Base-by-base conservation (phyloP, 805 yeast species). In the Nakazawaea ernobii region DNA sequence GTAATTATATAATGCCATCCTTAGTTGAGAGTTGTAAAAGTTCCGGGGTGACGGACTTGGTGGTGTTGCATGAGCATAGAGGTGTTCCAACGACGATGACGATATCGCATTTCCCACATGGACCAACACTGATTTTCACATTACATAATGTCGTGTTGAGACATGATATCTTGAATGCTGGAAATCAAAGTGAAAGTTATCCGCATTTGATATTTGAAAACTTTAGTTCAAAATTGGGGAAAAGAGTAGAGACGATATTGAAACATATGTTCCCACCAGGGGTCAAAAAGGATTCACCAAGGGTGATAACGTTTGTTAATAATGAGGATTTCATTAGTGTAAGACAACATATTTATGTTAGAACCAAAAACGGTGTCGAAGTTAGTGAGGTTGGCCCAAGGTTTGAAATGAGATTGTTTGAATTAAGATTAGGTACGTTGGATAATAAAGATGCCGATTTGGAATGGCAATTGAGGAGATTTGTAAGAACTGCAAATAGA, bases 371-470 rank as follows among this genome's bases (percentile, higher is more conserved):
- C 52, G 77, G 77, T 14, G 96, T 90, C 1, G 98, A 94, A 63
- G 67, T 94, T 48, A 91, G 97, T 49, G 99, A 94, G 63, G 86
- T 94, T 33, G 99, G 99, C 0, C 99, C 99, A n/a, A 74, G 99
- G 53, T 94, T 94, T 58, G 99, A 94, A 67, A 91, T 94, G 98
- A 79, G 90, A 62, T 69, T 94, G 54, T 94, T 81, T 63, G 97
- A 92, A 65, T 69, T 94, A 54, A 78, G 83, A 59, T 73, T 94
- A 55, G 97, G 99, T 3, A 88, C 96, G 38, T 66, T 92, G 53
- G 99, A 94, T 56, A 90, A 92, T 63, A 87, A 87, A 68, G 97
- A 94, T 64, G 96, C 97, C 9, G 99, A 94, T 60, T 80, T 88
- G n/a, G 99, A 94, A 64, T 94, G 98, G 98, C 86, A 87, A 70